A percentile compares a stretch with the other conserved stretches of the same genome.
Conservation (phyloP, 129 eudicot genomes). For the Arctium lappa region DNA sequence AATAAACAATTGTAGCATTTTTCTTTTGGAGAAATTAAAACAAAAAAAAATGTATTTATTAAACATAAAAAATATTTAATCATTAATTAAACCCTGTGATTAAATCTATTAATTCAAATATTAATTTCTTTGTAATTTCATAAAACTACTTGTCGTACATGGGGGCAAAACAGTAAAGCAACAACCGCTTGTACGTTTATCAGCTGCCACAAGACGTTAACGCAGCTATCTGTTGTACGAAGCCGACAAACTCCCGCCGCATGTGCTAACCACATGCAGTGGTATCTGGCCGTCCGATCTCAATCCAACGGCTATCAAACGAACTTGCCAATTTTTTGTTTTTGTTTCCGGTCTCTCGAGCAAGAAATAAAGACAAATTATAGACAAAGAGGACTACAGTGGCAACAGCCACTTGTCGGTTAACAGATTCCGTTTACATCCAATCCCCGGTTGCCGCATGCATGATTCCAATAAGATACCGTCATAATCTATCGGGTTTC, state of each 20-base stretch:
- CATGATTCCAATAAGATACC: slow-evolving; percentile 7
- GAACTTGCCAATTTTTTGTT: neutral
- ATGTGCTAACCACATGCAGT: slow-evolving; percentile 20
- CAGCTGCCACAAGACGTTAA: slow-evolving; percentile 12
- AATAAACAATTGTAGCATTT: too few species aligned
- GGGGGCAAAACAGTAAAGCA: slow-evolving; percentile 12
- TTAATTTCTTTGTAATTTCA: too few species aligned
- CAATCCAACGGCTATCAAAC: slow-evolving; percentile 1
- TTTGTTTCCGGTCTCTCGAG: slow-evolving; percentile 16
- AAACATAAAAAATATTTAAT: too few species aligned
- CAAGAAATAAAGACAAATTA: slow-evolving; percentile 7
- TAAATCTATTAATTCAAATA: too few species aligned
- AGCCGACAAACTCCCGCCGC: slow-evolving; percentile 25
- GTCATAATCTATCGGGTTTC: neutral
- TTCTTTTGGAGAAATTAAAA: too few species aligned
- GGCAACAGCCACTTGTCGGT: slow-evolving; percentile 25
- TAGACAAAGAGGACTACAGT: slow-evolving; percentile 3
- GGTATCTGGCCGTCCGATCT: slow-evolving; percentile 7
- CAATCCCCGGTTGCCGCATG: slow-evolving; percentile 16
- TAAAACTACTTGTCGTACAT: neutral
- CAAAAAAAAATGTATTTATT: too few species aligned
- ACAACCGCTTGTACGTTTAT: slow-evolving; percentile 17
- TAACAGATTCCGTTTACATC: neutral
- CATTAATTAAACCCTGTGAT: too few species aligned
- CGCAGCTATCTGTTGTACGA: slow-evolving; percentile 22